phyloP scores from a whole-genome alignment of 192 early-diverging fungal species.

The Chytriomyces sp. region DNA sequence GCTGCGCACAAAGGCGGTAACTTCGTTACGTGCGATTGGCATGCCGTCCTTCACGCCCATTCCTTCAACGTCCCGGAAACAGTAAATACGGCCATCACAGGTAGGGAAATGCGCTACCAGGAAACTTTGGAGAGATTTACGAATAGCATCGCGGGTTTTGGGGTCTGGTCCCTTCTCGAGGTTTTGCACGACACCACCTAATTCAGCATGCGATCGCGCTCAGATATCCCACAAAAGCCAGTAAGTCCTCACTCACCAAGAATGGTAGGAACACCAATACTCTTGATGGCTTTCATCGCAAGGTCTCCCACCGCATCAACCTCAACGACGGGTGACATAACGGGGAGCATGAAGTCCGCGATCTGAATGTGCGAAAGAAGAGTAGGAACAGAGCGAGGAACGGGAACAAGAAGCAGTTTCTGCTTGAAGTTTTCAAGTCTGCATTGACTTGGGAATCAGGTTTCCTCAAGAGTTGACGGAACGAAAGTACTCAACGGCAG shows the following conservation, averaged over 20 bases:
- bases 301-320: conserved; percentile 92
- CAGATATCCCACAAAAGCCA: too few species aligned
- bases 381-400: conserved; percentile 76
- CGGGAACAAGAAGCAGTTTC: conserved; percentile 79
- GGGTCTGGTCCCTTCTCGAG: conserved; percentile 64
- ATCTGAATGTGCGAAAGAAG: conserved; percentile 89
- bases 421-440: conserved; percentile 84
- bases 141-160: conserved; percentile 73
- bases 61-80: conserved; percentile 36
- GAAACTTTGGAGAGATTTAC: conserved; percentile 83
- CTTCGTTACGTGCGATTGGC: conserved; percentile 54
- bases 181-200: conserved; percentile 50
- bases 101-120: conserved; percentile 83
- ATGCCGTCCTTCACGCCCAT: conserved; percentile 68
- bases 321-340: conserved; percentile 85
- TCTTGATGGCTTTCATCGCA: conserved; percentile 79
- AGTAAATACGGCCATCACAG: conserved; percentile 22
- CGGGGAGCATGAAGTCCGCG: conserved; percentile 86
- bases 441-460: background rate
- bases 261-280: conserved; percentile 81
- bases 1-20: conserved; percentile 69
- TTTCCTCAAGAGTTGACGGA: conserved; percentile 32
- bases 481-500: conserved; percentile 13
- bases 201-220: too few species aligned
- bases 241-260: conserved; percentile 51